A percentile compares a stretch with the other conserved stretches of the same genome.
Evolutionary conservation across 2,329 filamentous ascomycete species (phyloP).

Genomic region (Coniella vitis): DNA sequence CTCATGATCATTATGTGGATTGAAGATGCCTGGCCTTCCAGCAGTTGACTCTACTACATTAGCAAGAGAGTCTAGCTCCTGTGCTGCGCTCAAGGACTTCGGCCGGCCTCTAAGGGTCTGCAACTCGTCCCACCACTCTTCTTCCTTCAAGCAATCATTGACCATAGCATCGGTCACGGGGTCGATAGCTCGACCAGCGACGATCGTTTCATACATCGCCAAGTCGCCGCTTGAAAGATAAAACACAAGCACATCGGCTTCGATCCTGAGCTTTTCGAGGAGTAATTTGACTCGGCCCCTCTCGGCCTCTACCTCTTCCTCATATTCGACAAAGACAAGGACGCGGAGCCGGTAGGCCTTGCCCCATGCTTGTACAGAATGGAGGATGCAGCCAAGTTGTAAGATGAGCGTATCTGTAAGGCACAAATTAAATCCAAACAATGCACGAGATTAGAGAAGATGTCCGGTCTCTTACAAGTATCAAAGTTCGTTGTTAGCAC

Average conservation of each 20-base stretch:
- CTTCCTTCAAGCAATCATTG: conserved; percentile 58
- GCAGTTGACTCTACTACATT: conserved; percentile 38
- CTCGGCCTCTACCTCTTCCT: conserved; percentile 76
- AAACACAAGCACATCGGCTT: conserved; percentile 72
- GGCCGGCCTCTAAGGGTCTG: conserved; percentile 44
- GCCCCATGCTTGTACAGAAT: conserved; percentile 76
- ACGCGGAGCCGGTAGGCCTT: conserved; percentile 66
- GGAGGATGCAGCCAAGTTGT: conserved; percentile 76
- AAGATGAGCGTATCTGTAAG: conserved; percentile 67
- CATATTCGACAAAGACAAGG: conserved; percentile 84
- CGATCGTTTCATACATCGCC: conserved; percentile 67
- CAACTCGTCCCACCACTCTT: conserved; percentile 80
- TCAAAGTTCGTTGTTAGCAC: conserved; percentile 85
- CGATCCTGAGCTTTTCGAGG: conserved; percentile 73
- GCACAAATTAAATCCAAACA: neutral
- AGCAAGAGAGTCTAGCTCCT: conserved; percentile 36
- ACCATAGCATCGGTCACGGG: conserved; percentile 54
- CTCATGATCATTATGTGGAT: conserved; percentile 30
- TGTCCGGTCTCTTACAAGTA: conserved; percentile 54
- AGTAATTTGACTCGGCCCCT: conserved; percentile 63
- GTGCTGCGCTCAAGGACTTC: conserved; percentile 32
- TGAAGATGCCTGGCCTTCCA: conserved; percentile 36
- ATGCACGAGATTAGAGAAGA: conserved; percentile 14
- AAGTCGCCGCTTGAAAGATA: conserved; percentile 71
- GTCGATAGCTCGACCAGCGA: conserved; percentile 59